phyloP scores from a whole-genome alignment of 495 filamentous ascomycete genomes.

The Chaetomium fimeti region DNA sequence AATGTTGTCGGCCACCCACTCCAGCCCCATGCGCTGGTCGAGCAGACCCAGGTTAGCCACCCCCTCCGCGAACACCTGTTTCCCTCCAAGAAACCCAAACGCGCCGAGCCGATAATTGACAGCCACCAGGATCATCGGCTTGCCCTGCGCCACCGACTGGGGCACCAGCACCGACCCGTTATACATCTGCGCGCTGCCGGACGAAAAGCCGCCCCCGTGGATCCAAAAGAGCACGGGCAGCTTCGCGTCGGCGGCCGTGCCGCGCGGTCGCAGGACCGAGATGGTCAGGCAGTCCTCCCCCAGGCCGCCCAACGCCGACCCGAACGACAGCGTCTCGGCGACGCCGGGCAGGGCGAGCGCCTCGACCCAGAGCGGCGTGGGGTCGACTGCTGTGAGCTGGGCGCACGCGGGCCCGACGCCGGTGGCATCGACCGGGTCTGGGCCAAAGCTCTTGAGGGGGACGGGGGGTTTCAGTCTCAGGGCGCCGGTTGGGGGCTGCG shows the following conservation, averaged over 20 bases:
- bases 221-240: constrained; percentile 75
- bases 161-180: constrained; percentile 55
- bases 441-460: constrained; percentile 34
- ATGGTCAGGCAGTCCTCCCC: constrained; percentile 69
- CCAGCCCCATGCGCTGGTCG: constrained; percentile 64
- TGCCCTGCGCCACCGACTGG: constrained; percentile 51
- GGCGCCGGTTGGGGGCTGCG: constrained; percentile 43
- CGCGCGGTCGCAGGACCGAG: constrained; percentile 61
- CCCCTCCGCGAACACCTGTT: constrained; percentile 64
- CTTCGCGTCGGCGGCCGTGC: constrained; percentile 52
- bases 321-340: constrained; percentile 57
- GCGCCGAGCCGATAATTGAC: constrained; percentile 63
- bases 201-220: constrained; percentile 64
- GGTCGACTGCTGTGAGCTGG: constrained; percentile 52
- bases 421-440: constrained; percentile 54
- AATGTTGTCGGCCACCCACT: constrained; percentile 67
- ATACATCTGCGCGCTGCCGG: constrained; percentile 55
- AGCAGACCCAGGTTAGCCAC: constrained; percentile 60
- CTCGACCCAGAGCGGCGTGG: constrained; percentile 40
- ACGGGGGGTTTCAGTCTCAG: constrained; percentile 47
- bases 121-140: constrained; percentile 62
- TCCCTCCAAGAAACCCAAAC: constrained; percentile 61
- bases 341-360: constrained; percentile 49
- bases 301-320: constrained; percentile 41
- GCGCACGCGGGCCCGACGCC: constrained; percentile 53